Percentiles rank a stretch among this genome's conserved stretches.
phyloP scores from a whole-genome alignment of 2,329 filamentous ascomycete species.

The Cordyceps farinosa region DNA sequence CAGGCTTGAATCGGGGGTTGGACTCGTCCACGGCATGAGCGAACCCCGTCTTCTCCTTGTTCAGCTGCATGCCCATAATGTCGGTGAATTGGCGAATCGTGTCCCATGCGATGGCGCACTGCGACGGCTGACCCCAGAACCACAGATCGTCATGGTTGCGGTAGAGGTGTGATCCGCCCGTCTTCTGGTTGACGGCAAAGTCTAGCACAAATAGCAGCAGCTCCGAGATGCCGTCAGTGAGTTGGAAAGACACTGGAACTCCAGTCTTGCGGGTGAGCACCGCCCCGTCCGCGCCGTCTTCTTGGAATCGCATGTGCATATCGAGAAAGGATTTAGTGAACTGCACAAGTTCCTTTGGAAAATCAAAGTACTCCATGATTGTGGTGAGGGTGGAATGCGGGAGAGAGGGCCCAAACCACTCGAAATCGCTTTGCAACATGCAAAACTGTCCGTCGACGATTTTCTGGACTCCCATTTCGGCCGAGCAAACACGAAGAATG shows the following conservation, averaged over 20 bases:
- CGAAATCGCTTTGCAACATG: slow-evolving; percentile 54
- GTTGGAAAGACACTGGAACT: slow-evolving; percentile 52
- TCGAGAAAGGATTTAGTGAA: slow-evolving; percentile 36
- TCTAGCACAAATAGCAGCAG: slow-evolving; percentile 59
- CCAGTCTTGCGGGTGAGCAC: slow-evolving; percentile 43
- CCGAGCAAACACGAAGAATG: slow-evolving; percentile 16
- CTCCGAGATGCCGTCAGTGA: slow-evolving; percentile 56
- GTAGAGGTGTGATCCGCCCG: slow-evolving; percentile 50
- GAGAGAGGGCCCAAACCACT: slow-evolving; percentile 55
- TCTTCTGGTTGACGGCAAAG: slow-evolving; percentile 55
- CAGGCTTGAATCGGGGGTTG: slow-evolving; percentile 8
- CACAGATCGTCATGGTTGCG: slow-evolving; percentile 63
- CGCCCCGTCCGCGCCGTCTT: slow-evolving; percentile 8
- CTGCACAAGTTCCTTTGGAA: slow-evolving; percentile 34
- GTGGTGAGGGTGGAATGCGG: slow-evolving; percentile 53
- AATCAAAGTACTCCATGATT: slow-evolving; percentile 52
- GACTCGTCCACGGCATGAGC: slow-evolving; percentile 31
- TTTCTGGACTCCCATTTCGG: slow-evolving; percentile 14
- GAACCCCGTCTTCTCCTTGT: slow-evolving; percentile 54
- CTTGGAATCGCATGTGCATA: slow-evolving; percentile 20
- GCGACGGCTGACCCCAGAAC: slow-evolving; percentile 54
- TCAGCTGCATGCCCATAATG: slow-evolving; percentile 52
- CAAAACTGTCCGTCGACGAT: slow-evolving; percentile 15
- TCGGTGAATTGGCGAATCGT: slow-evolving; percentile 48
- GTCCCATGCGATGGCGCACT: slow-evolving; percentile 49